Evolutionary conservation across 1,139 yeast genomes (phyloP).

Genomic region (Magnusiomyces suaveolens): DNA sequence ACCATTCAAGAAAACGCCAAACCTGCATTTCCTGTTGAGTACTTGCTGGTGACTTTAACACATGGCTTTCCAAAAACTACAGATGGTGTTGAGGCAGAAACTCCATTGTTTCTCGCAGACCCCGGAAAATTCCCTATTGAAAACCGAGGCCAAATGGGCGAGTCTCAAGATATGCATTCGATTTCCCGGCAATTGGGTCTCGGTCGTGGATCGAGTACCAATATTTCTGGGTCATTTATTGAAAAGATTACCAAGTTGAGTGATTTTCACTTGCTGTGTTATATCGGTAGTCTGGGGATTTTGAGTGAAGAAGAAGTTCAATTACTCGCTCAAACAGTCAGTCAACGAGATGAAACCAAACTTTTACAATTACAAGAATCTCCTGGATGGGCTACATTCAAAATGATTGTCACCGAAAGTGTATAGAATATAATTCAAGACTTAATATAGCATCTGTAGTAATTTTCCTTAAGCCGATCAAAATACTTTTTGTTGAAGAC

Average conservation of each 20-base stretch:
- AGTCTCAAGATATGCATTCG: constrained; percentile 54
- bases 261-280: constrained; percentile 68
- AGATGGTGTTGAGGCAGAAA: constrained; percentile 35
- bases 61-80: constrained; percentile 68
- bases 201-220: constrained; percentile 22
- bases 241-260: constrained; percentile 25
- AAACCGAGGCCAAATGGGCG: constrained; percentile 67
- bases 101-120: constrained; percentile 39
- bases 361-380: constrained; percentile 20
- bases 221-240: constrained; percentile 27
- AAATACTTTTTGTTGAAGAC: no score
- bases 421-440: neutral
- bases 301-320: constrained; percentile 40
- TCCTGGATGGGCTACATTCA: constrained; percentile 69
- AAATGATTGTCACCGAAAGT: constrained; percentile 39
- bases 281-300: constrained; percentile 44
- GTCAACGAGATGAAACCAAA: constrained; percentile 17
- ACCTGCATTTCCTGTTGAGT: constrained; percentile 95
- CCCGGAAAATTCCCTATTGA: constrained; percentile 56
- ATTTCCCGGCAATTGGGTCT: constrained; percentile 41
- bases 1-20: constrained; percentile 84
- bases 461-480: no score
- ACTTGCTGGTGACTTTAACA: constrained; percentile 73
- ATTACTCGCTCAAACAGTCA: constrained; percentile 34
- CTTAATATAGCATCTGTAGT: no score